phyloP scores from a whole-genome alignment of 1,284 basidiomycete species.

The Rhodotorula sp. region DNA sequence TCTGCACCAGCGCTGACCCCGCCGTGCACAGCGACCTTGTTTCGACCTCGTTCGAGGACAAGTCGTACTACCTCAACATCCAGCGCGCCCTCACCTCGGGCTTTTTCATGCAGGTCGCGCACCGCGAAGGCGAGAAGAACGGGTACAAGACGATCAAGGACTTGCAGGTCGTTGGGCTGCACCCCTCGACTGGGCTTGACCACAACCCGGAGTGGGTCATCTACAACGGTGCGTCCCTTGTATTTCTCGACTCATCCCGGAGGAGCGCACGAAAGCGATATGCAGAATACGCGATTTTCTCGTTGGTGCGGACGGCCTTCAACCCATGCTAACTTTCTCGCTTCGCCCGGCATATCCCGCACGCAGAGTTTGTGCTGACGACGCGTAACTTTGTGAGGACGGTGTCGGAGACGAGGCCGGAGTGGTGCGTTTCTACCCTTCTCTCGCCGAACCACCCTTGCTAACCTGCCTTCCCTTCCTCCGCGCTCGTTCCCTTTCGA shows the following conservation, averaged over 20 bases:
- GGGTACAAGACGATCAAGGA: conserved; percentile 40
- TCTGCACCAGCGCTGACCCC: not conserved
- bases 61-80: conserved; percentile 69
- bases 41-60: conserved; percentile 71
- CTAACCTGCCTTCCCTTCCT: not conserved
- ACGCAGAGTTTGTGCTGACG: conserved; percentile 80
- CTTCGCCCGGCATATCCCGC: not conserved
- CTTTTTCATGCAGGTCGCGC: conserved; percentile 98
- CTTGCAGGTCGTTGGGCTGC: conserved; percentile 53
- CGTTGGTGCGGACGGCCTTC: too few relatives aligned
- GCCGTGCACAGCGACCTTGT: conserved; percentile 65
- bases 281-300: too few relatives aligned
- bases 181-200: conserved; percentile 90
- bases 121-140: conserved; percentile 89
- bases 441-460: not conserved
- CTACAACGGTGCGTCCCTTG: conserved; percentile 68
- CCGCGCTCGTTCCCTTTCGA: not conserved
- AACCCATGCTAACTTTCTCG: not conserved
- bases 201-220: conserved; percentile 95
- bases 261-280: not conserved
- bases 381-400: conserved; percentile 85
- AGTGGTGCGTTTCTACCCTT: conserved; percentile 65
- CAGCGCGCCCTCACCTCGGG: conserved; percentile 85
- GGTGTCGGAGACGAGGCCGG: conserved; percentile 81
- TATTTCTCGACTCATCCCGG: not conserved